Evolutionary conservation across 768 basidiomycete genomes (phyloP), one percentile per base, ranked within the genome.

Genomic region (Amanita exitialis): DNA sequence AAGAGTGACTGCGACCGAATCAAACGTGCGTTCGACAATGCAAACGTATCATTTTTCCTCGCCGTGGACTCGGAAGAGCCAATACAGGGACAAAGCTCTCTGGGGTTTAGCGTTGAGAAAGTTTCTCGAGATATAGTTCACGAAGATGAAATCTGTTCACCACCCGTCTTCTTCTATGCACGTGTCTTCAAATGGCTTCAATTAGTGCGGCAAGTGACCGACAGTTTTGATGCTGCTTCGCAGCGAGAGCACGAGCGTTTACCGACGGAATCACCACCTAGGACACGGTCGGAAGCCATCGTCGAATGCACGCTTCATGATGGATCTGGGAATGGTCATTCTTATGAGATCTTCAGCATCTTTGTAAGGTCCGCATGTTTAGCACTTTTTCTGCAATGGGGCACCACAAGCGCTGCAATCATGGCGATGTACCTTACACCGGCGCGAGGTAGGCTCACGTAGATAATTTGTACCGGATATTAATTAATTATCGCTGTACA

Each of bases 321-420:
- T 18, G 20, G 21, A n/a, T 13, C 18, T 6, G n/a, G 2, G 3
- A 7, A 18, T 30, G 20, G 28, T 3, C 28, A 32, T 25, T 21
- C 25, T 1, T 44, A 49, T 13, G 44, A 57, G 18, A 38, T 55
- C 1, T 23, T 57, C 10, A 54, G 52, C 16, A 52, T 58, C 7
- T 56, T 57, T 23, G 5, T 50, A 27, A 32, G 54, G 7, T 52
- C 58, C 3, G 55, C 56, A 9, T 21, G 32, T 15, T 32, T 57
- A 16, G 62, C 57, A 18, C 43, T 61, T 6, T 49, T 56, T 30
- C 49, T 62, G 20, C 59, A 60, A 46, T 63, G 62, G 62, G 62
- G 62, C 1, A 63, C 62, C 3, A 55, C 59, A 7, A 56, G 61
- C 3, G 58, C 57, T 35, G 59, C 62, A 15, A 39, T 61, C 25